phyloP scores from a whole-genome alignment of 768 basidiomycete genomes.

The Gymnopilus dilepis region DNA sequence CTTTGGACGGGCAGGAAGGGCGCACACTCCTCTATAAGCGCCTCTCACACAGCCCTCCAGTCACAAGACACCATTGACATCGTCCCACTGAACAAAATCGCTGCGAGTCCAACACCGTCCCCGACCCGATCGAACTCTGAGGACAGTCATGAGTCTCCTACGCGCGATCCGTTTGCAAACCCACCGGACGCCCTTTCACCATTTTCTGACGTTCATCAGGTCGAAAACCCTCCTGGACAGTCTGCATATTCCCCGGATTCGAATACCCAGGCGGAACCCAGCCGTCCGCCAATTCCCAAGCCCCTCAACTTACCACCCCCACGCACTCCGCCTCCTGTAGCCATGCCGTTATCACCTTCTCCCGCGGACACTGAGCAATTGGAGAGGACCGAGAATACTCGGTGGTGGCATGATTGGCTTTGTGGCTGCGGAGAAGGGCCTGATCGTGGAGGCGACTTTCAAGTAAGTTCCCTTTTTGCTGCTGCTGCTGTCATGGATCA shows the following conservation, averaged over 20 bases:
- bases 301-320: constrained; percentile 69
- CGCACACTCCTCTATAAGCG: constrained; percentile 35
- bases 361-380: constrained; percentile 30
- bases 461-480: constrained; percentile 48
- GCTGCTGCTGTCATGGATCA: background rate
- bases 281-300: constrained; percentile 48
- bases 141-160: constrained; percentile 25
- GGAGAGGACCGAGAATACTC: constrained; percentile 29
- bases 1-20: constrained; percentile 55
- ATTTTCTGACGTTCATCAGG: constrained; percentile 45
- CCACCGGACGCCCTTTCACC: constrained; percentile 53
- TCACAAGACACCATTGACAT: constrained; percentile 58
- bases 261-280: background rate
- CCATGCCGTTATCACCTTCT: constrained; percentile 43
- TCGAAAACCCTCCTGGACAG: constrained; percentile 1
- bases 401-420: constrained; percentile 90
- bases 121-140: constrained; percentile 38
- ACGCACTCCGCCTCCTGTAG: constrained; percentile 50
- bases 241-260: constrained; percentile 12
- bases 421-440: constrained; percentile 81
- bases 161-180: constrained; percentile 54
- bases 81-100: constrained; percentile 60
- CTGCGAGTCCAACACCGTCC: constrained; percentile 44
- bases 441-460: constrained; percentile 72
- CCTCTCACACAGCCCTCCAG: constrained; percentile 51